A percentile compares a stretch with the other conserved stretches of the same genome.
Conservation (phyloP, 495 filamentous ascomycete species). For the Antarctomyces pellizariae region DNA sequence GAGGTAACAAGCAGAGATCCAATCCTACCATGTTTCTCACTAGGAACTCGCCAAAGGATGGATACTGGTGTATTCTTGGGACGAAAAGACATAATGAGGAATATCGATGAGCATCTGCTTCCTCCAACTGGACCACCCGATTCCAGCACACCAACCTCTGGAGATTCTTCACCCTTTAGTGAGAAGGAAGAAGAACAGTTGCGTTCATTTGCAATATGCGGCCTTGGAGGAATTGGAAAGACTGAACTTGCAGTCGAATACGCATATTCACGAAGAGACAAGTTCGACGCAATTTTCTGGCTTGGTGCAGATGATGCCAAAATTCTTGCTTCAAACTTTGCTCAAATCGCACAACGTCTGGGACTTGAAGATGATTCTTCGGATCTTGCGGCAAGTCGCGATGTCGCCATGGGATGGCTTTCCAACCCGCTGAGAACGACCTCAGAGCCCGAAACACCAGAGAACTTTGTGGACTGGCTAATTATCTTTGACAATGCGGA, state of each 20-base stretch:
- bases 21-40: too few relatives aligned
- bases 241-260: slow-evolving; percentile 17
- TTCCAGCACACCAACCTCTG: too few relatives aligned
- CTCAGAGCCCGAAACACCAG: too few relatives aligned
- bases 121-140: too few relatives aligned
- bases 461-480: slow-evolving; percentile 18
- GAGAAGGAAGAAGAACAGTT: too few relatives aligned
- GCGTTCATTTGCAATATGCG: slow-evolving; percentile 17
- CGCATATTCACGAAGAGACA: slow-evolving; percentile 6
- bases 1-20: too few relatives aligned
- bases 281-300: slow-evolving; percentile 22
- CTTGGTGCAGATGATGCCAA: slow-evolving; percentile 15
- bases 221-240: slow-evolving; percentile 20
- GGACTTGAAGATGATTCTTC: slow-evolving; percentile 11
- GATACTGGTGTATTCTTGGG: too few relatives aligned
- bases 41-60: too few relatives aligned
- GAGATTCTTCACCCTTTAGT: too few relatives aligned
- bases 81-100: too few relatives aligned
- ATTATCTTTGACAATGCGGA: slow-evolving; percentile 20
- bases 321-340: slow-evolving; percentile 14
- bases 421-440: slow-evolving; percentile 11
- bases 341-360: slow-evolving; percentile 13
- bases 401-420: slow-evolving; percentile 17
- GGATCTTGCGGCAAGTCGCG: slow-evolving; percentile 12
- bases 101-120: too few relatives aligned